Evolutionary conservation across 1,284 basidiomycete genomes (phyloP), one percentile per base, ranked within the genome.

Genomic region (Stereum hirsutum): DNA sequence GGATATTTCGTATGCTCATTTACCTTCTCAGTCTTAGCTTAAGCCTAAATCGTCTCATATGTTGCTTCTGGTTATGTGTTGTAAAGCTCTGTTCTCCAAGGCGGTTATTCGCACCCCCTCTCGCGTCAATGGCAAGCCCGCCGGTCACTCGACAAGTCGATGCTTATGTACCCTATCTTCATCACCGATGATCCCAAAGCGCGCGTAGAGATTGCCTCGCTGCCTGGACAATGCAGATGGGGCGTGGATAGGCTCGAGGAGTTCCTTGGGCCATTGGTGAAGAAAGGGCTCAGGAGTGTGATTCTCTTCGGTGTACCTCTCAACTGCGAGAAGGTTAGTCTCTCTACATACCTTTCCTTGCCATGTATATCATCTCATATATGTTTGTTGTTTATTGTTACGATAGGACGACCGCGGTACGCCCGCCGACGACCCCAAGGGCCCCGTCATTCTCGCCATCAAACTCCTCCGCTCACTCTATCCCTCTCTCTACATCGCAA

Each of bases 141-240:
- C 45, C 75, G 81, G 45, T 72, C 72, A 44, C 75, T 94, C 54
- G 84, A 81, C 27, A 94, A 93, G 63, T 77, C 77, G 47, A 95
- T 95, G 92, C 74, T 97, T 63, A 96, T 96, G 87, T 97, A 96
- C 64, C 93, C 93, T 8, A 92, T 97, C 57, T 96, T 97, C 62
- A 88, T 97, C 57, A 91, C 91, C 15, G 93, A 96, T 61, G 89
- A 95, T 49, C 82, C 89, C 1, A 74, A 92, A 44, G 88, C 89
- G 8, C 78, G 79, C 57, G 78, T 85, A 47, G 73, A 76, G 45
- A 92, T 97, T 49, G 56, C 73, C 1, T 72, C 78, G 21, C 70
- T 97, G 6, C 93, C 93, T 3, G 88, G 84, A 2, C 93, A 96
- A 60, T 78, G 86, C 48, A 68, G 92, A 45, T 99, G 96, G 95